Conservation (phyloP, 2,329 filamentous ascomycete species). For the Geosmithia putterillii region DNA sequence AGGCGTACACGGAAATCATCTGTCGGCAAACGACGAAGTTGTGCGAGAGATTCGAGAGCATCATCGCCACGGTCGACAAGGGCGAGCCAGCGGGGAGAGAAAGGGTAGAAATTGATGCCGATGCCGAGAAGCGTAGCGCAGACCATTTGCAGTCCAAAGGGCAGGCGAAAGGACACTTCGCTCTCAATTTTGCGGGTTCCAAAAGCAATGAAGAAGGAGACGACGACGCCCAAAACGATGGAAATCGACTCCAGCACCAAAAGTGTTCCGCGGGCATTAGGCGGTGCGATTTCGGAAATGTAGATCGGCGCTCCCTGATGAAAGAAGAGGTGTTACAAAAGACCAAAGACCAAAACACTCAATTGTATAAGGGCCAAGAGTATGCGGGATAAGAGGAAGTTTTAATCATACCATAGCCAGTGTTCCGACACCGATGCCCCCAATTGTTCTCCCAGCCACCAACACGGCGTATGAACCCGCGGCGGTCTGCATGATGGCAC, state of each 20-base stretch:
- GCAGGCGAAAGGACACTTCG: slow-evolving; percentile 30
- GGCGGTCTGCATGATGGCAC: slow-evolving; percentile 25
- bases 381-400: background rate
- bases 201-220: slow-evolving; percentile 43
- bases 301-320: slow-evolving; percentile 11
- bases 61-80: slow-evolving; percentile 24
- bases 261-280: slow-evolving; percentile 23
- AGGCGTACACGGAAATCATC: slow-evolving; percentile 30
- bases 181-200: slow-evolving; percentile 28
- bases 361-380: too few species aligned
- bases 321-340: background rate
- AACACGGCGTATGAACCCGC: slow-evolving; percentile 12
- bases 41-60: slow-evolving; percentile 19
- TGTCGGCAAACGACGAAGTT: slow-evolving; percentile 25
- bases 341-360: too few species aligned
- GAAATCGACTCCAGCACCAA: slow-evolving; percentile 37
- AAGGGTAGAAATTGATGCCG: slow-evolving; percentile 31
- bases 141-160: slow-evolving; percentile 28
- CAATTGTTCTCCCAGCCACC: slow-evolving; percentile 14
- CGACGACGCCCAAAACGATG: slow-evolving; percentile 37
- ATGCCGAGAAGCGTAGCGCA: slow-evolving; percentile 10
- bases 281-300: slow-evolving; percentile 21
- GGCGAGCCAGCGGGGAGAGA: slow-evolving; percentile 30
- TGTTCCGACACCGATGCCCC: slow-evolving; percentile 16
- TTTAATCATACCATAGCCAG: slow-evolving; percentile 9